These are phyloP conservation scores for Myxozyma vanderwaltii DNA, from an alignment of 805 yeast species.

Conservation along the genomic window DNA sequence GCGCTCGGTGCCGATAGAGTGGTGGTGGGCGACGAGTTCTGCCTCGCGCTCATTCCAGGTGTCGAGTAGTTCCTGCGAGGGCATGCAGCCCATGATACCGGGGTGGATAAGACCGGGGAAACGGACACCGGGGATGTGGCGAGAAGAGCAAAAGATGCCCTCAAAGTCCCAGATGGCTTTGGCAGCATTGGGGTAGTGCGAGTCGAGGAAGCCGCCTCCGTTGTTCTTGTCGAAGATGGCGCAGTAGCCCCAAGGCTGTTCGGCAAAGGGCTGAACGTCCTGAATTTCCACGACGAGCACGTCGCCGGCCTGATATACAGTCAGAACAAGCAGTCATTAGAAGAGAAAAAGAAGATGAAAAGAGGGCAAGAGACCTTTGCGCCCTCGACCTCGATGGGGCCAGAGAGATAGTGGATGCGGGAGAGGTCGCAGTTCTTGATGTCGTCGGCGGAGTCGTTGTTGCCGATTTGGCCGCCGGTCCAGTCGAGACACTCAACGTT, in stretches of 20 bases:
- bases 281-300: slow-evolving; percentile 52
- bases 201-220: slow-evolving; percentile 55
- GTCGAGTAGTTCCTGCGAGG: slow-evolving; percentile 47
- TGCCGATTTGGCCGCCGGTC: slow-evolving; percentile 57
- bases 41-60: slow-evolving; percentile 53
- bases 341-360: background rate
- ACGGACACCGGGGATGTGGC: slow-evolving; percentile 54
- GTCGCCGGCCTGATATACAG: slow-evolving; percentile 46
- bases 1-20: slow-evolving; percentile 37
- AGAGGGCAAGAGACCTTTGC: slow-evolving; percentile 39
- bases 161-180: slow-evolving; percentile 57
- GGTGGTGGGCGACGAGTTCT: slow-evolving; percentile 39
- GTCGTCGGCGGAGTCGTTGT: slow-evolving; percentile 54
- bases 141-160: slow-evolving; percentile 52
- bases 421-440: slow-evolving; percentile 50
- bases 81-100: slow-evolving; percentile 55
- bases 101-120: slow-evolving; percentile 57
- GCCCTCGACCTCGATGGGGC: slow-evolving; percentile 51
- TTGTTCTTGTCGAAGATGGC: slow-evolving; percentile 53
- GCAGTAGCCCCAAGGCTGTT: slow-evolving; percentile 57
- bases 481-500: slow-evolving; percentile 56
- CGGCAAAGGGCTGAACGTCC: slow-evolving; percentile 55
- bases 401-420: slow-evolving; percentile 53
- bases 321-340: background rate
- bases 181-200: slow-evolving; percentile 53